Evolutionary conservation across 1,284 basidiomycete species (phyloP), one percentile per base, ranked within the genome.

Genomic region (Neolentinus lepideus): DNA sequence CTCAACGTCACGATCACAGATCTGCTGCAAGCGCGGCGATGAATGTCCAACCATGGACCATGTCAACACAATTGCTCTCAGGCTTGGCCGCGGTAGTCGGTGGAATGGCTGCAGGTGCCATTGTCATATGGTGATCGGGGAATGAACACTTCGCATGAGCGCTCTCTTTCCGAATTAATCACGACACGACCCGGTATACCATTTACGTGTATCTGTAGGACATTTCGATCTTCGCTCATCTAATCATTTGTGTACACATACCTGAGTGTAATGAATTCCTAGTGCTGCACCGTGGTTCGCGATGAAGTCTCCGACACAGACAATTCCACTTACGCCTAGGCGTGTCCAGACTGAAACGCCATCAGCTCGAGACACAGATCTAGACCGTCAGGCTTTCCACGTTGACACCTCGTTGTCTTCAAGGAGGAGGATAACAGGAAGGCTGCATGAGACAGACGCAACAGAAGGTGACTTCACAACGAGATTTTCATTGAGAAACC

Each of bases 81-180:
- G 74, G 75, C 29, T 59, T 81, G 24, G 66, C 69, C 1, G 72
- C 77, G 11, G 71, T 78, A 21, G 59, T 78, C 31, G 64, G 73
- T 27, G 76, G 80, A 59, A 73, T 67, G 64, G 56, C 69, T 19
- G 27, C 66, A 9, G 73, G 73, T 6, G 72, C 77, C 16, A 69
- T 71, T 16, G 16, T 43, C 19, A 43, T 43, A 3, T 43, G 38
- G 38, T 43, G 38, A 43, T 43, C 38, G 8, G 4, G 29, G 12
- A 12, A 31, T 4, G 4, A n/a, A n/a, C n/a, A n/a, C n/a, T n/a
- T 16, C 9, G 9, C 33, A 16, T 35, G 9, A 35, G 9, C 33
- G 16, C 9, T 9, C 9, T 35, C 9, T 35, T 35, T 35, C 33
- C 33, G 9, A 35, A 9, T 9, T 6, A 43, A 9, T n/a, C 8